Evolutionary conservation across 2,329 filamentous ascomycete species (phyloP), one percentile per base, ranked within the genome.

Genomic region (Paraconiothyrium brasiliense): DNA sequence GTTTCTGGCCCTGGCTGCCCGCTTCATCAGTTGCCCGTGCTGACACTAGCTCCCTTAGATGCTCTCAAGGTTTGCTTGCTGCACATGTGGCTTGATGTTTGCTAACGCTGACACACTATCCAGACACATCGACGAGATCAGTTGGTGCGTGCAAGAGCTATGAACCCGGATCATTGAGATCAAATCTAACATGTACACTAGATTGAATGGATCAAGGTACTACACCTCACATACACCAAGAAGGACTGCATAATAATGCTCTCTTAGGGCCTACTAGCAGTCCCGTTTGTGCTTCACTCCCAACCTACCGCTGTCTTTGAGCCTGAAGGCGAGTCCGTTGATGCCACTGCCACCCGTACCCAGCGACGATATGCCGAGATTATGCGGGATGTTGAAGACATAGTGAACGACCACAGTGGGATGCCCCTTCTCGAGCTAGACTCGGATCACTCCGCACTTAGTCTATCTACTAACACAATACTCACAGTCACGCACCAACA

Each of bases 211-310:
- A 92, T 98, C 84, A 98, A 99, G 81, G 84, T 85, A 79, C 58
- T 9, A 24, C 16, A 14, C 24, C 30, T 35, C 9, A 20, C 3
- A 27, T 54, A 35, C n/a, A 8, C 10, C 20, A 16, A 7, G 14
- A 5, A 43, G 13, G n/a, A 16, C 34, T 50, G 5, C 13, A 54
- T 43, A n/a, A 9, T 64, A 43, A 61, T 22, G 24, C 11, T 24
- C 35, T 16, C 37, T 27, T 43, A 79, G 76, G 77, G 76, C 34
- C 86, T 98, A 4, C 84, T 98, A 13, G 95, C 95, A 1, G 94
- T 98, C 0, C 95, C 95, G 0, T 99, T 99, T 76, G 94, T 99
- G 43, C 87, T 99, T 57, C 93, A 97, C 78, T 97, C 94, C 1
- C 94, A 98, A 76, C 95, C 95, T 3, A 96, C 93, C 0, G 93